Conservation (phyloP, 495 filamentous ascomycete species). For the Neohortaea acidophila region DNA sequence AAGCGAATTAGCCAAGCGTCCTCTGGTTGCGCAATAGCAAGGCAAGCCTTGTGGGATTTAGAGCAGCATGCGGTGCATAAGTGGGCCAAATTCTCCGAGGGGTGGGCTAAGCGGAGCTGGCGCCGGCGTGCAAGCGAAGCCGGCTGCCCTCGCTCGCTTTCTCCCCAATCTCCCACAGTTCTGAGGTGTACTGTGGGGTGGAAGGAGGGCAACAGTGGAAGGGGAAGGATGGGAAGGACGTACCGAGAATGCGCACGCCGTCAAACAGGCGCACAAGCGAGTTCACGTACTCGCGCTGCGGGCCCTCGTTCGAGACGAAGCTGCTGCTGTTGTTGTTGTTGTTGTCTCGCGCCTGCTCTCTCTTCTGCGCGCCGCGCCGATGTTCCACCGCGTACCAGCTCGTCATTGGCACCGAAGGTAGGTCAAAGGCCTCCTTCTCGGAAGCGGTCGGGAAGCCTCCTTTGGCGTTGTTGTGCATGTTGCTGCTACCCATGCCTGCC, state of each 20-base stretch:
- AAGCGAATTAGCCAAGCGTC: slow-evolving; percentile 16
- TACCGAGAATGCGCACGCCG: slow-evolving; percentile 84
- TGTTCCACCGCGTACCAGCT: slow-evolving; percentile 22
- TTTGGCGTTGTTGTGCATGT: slow-evolving; percentile 27
- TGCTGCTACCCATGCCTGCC: slow-evolving; percentile 31
- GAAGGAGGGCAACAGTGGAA: neutral
- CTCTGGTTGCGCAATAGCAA: no score
- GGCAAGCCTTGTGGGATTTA: no score
- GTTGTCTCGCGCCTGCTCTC: no score
- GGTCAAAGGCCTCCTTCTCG: no score
- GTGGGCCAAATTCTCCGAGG: no score
- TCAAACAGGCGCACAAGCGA: slow-evolving; percentile 86
- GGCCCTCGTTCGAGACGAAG: slow-evolving; percentile 69
- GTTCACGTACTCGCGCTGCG: slow-evolving; percentile 79
- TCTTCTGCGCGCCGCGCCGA: slow-evolving; percentile 11
- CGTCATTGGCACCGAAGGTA: slow-evolving; percentile 76
- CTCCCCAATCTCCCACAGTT: no score
- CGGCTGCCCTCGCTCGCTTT: no score
- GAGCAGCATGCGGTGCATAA: no score
- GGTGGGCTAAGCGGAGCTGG: no score
- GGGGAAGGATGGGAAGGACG: slow-evolving; percentile 26
- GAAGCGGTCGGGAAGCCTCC: slow-evolving; percentile 45
- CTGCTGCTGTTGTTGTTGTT: slow-evolving; percentile 31
- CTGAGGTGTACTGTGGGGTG: neutral
- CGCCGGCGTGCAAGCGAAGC: no score